phyloP scores from a whole-genome alignment of 2,329 filamentous ascomycete species.

The Aspergillus texensis region DNA sequence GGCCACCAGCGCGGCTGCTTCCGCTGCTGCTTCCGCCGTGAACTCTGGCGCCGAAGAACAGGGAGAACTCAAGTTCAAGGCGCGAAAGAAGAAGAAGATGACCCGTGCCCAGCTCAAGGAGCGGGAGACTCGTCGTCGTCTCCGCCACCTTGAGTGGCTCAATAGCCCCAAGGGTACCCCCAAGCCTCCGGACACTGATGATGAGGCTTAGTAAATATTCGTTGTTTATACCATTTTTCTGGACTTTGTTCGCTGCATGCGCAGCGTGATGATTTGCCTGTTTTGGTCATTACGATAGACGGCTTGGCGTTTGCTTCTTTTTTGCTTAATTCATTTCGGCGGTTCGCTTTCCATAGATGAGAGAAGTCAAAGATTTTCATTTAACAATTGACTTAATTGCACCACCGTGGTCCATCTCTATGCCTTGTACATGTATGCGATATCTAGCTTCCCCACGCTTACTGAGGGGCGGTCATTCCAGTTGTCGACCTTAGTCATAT shows the following conservation, averaged over 20 bases:
- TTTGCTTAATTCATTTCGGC: not conserved
- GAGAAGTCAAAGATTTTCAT: not conserved
- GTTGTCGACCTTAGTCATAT: no score
- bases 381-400: not conserved
- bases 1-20: constrained; percentile 61
- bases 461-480: no score
- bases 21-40: constrained; percentile 65
- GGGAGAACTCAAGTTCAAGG: constrained; percentile 79
- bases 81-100: constrained; percentile 97
- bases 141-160: constrained; percentile 80
- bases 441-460: not conserved
- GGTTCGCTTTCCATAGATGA: not conserved
- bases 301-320: constrained; percentile 1
- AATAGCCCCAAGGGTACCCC: constrained; percentile 85
- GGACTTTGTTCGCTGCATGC: not conserved
- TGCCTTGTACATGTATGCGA: not conserved
- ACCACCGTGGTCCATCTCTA: not conserved
- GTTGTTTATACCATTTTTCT: constrained; percentile 7
- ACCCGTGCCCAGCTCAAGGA: constrained; percentile 97
- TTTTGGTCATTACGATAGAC: constrained; percentile 5
- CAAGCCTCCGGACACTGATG: constrained; percentile 75
- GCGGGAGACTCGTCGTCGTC: constrained; percentile 78
- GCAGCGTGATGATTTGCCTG: not conserved
- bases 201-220: constrained; percentile 56
- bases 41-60: constrained; percentile 85